Evolutionary conservation across 1,284 basidiomycete species (phyloP).

Genomic region (Ganoderma resinaceum): DNA sequence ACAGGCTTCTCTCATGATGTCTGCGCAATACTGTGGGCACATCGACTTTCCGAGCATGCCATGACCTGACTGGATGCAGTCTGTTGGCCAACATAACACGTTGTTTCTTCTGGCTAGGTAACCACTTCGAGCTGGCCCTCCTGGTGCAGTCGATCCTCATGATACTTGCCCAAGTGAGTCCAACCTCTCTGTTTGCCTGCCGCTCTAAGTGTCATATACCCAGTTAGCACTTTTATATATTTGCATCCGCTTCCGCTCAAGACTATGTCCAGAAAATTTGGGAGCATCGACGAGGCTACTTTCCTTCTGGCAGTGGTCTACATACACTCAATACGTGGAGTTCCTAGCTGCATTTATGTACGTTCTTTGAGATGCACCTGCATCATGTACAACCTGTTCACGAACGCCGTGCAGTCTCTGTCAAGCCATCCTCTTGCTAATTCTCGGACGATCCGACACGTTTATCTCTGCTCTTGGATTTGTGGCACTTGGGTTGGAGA

Average conservation of each 20-base stretch:
- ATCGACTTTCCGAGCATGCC: neutral
- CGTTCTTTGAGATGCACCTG: conserved; percentile 29
- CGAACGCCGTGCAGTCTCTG: conserved; percentile 56
- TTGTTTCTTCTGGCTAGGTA: conserved; percentile 90
- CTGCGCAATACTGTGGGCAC: conserved; percentile 74
- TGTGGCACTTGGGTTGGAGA: conserved; percentile 80
- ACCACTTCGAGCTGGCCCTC: conserved; percentile 79
- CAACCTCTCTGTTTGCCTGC: conserved; percentile 4
- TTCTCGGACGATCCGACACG: conserved; percentile 69
- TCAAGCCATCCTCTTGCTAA: conserved; percentile 75
- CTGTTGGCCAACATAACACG: conserved; percentile 83
- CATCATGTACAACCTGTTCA: conserved; percentile 11
- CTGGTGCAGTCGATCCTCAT: conserved; percentile 82
- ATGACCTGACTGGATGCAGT: conserved; percentile 42
- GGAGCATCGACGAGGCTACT: conserved; percentile 71
- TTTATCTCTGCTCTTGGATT: conserved; percentile 81
- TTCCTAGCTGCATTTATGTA: conserved; percentile 84
- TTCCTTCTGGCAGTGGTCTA: conserved; percentile 88
- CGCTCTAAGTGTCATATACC: conserved; percentile 21
- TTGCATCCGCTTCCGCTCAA: conserved; percentile 74
- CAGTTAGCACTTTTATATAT: conserved; percentile 81
- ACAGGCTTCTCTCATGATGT: conserved; percentile 87
- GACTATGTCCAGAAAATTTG: conserved; percentile 62
- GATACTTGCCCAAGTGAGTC: conserved; percentile 80
- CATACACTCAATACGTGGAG: conserved; percentile 80